These are phyloP conservation scores for Teunomyces atbi DNA, from an alignment of 805 yeast species.

Conservation along the genomic window DNA sequence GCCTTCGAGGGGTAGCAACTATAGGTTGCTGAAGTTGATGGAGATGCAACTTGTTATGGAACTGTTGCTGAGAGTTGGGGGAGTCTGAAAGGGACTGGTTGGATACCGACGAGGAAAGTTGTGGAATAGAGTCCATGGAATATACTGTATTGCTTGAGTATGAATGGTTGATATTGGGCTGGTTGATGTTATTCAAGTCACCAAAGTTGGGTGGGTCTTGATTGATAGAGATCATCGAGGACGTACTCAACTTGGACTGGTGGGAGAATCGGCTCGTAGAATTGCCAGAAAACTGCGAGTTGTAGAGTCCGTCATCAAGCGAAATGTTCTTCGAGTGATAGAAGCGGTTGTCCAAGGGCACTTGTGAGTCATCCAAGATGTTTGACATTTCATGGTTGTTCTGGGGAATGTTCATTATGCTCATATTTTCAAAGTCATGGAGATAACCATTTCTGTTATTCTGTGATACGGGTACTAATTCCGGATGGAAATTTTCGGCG, in stretches of 20 bases:
- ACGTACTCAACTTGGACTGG: constrained; percentile 19
- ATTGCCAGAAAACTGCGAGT: constrained; percentile 5
- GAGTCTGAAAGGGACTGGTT: constrained; percentile 35
- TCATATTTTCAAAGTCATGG: constrained; percentile 6
- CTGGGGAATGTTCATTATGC: constrained; percentile 3
- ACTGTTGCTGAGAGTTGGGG: constrained; percentile 24
- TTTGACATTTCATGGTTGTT: not conserved
- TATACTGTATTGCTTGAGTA: constrained; percentile 22
- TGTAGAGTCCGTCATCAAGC: constrained; percentile 17
- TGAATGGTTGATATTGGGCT: constrained; percentile 10
- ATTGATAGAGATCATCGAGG: constrained; percentile 22
- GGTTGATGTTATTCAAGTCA: not conserved
- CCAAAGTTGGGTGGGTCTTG: constrained; percentile 18
- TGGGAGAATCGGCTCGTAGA: constrained; percentile 10
- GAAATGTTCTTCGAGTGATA: constrained; percentile 22
- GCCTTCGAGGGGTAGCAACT: constrained; percentile 34
- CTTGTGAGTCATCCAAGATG: constrained; percentile 5
- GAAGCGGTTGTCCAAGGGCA: constrained; percentile 8
- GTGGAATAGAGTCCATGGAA: constrained; percentile 37
- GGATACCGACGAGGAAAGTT: constrained; percentile 32
- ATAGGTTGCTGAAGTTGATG: constrained; percentile 11
- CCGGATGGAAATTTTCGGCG: constrained; percentile 5
- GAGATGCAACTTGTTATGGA: constrained; percentile 6
- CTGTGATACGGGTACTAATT: constrained; percentile 16
- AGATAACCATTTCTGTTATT: constrained; percentile 1